phyloP scores from a whole-genome alignment of 306 rosid genomes.

The Lathyrus aphaca region DNA sequence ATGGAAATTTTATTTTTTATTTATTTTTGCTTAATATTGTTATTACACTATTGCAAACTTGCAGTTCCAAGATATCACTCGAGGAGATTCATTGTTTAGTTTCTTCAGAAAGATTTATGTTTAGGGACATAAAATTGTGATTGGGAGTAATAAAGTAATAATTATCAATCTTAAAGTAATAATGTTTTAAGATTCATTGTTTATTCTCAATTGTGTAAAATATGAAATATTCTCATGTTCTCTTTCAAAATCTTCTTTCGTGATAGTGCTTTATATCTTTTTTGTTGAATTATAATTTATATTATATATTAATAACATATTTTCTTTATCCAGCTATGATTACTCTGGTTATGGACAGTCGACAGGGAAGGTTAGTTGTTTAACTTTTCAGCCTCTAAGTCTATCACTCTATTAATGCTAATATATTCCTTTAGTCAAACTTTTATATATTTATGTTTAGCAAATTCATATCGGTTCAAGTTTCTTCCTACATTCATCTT shows the following conservation, averaged over 20 bases:
- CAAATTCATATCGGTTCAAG: not conserved
- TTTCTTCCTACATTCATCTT: conserved; percentile 15
- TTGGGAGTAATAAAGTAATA: not conserved
- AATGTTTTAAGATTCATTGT: conserved; percentile 12
- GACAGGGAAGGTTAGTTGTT: conserved; percentile 82
- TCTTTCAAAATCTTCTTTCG: conserved; percentile 19
- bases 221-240: not conserved
- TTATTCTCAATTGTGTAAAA: conserved; percentile 8
- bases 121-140: conserved; percentile 26
- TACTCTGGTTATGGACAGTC: conserved; percentile 98
- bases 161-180: conserved; percentile 17
- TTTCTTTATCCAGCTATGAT: conserved; percentile 70
- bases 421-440: not conserved
- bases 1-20: not conserved
- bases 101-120: conserved; percentile 16
- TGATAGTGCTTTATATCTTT: not conserved
- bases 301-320: conserved; percentile 17
- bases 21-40: not conserved
- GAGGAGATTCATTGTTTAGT: conserved; percentile 7
- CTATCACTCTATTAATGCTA: conserved; percentile 8
- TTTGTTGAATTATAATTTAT: conserved; percentile 16
- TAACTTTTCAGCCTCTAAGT: conserved; percentile 12
- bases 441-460: not conserved
- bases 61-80: not conserved
- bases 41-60: not conserved